phyloP scores from a whole-genome alignment of 371 early-diverging fungal species.

The Mucor irregularis region DNA sequence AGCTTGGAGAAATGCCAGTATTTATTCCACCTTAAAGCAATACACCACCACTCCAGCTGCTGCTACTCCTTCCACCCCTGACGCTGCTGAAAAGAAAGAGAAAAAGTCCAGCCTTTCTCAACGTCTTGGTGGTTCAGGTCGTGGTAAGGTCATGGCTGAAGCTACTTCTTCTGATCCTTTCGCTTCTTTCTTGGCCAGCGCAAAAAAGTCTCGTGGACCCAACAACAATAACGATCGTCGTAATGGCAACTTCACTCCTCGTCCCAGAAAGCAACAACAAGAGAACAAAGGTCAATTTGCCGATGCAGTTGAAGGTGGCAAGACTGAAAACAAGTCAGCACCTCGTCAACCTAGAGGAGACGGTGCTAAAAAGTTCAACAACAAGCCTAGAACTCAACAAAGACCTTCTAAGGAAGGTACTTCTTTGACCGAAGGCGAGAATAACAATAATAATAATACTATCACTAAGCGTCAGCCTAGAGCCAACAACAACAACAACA shows the following conservation, averaged over 20 bases:
- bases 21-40: slow-evolving; percentile 1
- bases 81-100: background rate
- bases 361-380: background rate
- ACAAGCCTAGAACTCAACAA: background rate
- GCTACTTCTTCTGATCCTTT: slow-evolving; percentile 32
- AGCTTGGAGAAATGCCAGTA: slow-evolving; percentile 4
- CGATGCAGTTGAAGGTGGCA: slow-evolving; percentile 17
- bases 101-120: slow-evolving; percentile 18
- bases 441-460: slow-evolving; percentile 6
- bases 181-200: slow-evolving; percentile 33
- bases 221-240: slow-evolving; percentile 16
- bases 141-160: slow-evolving; percentile 30
- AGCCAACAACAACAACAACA: slow-evolving; percentile 15
- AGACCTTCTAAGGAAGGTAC: background rate
- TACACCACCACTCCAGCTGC: slow-evolving; percentile 1
- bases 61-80: slow-evolving; percentile 1
- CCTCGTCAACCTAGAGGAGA: slow-evolving; percentile 7
- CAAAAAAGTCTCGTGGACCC: slow-evolving; percentile 6
- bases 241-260: slow-evolving; percentile 16
- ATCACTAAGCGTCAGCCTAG: slow-evolving; percentile 6
- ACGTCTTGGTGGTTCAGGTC: slow-evolving; percentile 44
- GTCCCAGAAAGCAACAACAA: slow-evolving; percentile 5
- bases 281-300: slow-evolving; percentile 25
- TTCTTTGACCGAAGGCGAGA: background rate
- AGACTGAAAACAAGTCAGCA: background rate